These are phyloP conservation scores for Viola odorata DNA, from an alignment of 345 rosid genomes.

Conservation along the genomic window DNA sequence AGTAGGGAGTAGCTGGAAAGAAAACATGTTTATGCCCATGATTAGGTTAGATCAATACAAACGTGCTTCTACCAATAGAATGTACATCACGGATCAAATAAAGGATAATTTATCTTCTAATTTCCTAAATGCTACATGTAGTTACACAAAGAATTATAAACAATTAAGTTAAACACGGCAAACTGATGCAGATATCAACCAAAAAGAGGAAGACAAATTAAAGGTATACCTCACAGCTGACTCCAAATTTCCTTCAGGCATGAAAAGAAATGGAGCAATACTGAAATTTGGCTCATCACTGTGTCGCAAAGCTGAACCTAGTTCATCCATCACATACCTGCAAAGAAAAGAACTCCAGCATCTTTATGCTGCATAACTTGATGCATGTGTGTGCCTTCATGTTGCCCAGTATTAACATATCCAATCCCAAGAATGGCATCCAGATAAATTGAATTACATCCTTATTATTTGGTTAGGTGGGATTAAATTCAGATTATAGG, in stretches of 20 bases:
- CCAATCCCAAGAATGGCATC: too few relatives aligned
- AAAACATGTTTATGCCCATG: background rate
- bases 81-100: background rate
- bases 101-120: background rate
- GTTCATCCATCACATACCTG: conserved; percentile 98
- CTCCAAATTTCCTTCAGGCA: conserved; percentile 74
- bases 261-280: conserved; percentile 87
- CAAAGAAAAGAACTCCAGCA: conserved; percentile 20
- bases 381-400: background rate
- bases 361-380: background rate
- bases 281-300: conserved; percentile 86
- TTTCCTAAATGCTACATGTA: background rate
- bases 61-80: background rate
- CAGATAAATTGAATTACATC: too few relatives aligned
- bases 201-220: conserved; percentile 1
- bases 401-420: too few relatives aligned
- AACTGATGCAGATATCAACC: conserved; percentile 7
- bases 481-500: too few relatives aligned
- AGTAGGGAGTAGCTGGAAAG: conserved; percentile 66
- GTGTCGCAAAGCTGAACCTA: conserved; percentile 84
- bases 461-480: background rate
- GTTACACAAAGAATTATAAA: background rate
- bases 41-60: background rate
- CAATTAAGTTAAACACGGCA: background rate
- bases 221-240: conserved; percentile 77